These are phyloP conservation scores for Reutealis trisperma DNA, from an alignment of 345 rosid species.

Conservation along the genomic window DNA sequence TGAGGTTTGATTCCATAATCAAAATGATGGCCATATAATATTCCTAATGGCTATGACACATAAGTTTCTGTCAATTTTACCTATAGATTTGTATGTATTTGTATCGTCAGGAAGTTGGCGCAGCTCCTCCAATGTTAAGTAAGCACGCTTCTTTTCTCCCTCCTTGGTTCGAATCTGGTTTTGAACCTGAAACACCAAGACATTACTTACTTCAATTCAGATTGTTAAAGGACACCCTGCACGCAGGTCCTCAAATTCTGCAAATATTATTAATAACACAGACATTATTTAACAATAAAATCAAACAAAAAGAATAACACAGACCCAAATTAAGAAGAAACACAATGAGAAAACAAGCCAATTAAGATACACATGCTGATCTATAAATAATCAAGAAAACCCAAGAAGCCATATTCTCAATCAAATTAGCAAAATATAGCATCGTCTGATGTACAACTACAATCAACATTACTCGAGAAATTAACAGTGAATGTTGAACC, in stretches of 20 bases:
- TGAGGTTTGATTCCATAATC: background rate
- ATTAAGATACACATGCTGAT: background rate
- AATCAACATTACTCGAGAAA: too few species aligned
- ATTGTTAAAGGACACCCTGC: background rate
- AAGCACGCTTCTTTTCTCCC: conserved; percentile 91
- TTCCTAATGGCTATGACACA: background rate
- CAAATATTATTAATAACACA: background rate
- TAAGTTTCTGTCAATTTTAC: conserved; percentile 27
- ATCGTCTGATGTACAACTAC: background rate
- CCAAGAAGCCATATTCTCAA: background rate
- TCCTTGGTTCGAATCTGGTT: conserved; percentile 86
- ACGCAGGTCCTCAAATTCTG: too few species aligned
- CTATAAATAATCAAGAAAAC: too few species aligned
- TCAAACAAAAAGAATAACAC: background rate
- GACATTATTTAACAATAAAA: background rate
- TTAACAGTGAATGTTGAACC: too few species aligned
- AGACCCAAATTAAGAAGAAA: background rate
- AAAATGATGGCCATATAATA: background rate
- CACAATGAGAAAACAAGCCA: background rate
- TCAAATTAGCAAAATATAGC: background rate
- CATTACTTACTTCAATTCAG: conserved; percentile 20
- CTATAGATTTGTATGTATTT: conserved; percentile 87
- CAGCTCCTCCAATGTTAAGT: conserved; percentile 87
- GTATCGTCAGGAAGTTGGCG: conserved; percentile 70
- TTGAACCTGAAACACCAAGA: conserved; percentile 59